These are phyloP conservation scores for Colletotrichum sp. DNA, from an alignment of 2,329 filamentous ascomycete genomes.

Conservation along the genomic window DNA sequence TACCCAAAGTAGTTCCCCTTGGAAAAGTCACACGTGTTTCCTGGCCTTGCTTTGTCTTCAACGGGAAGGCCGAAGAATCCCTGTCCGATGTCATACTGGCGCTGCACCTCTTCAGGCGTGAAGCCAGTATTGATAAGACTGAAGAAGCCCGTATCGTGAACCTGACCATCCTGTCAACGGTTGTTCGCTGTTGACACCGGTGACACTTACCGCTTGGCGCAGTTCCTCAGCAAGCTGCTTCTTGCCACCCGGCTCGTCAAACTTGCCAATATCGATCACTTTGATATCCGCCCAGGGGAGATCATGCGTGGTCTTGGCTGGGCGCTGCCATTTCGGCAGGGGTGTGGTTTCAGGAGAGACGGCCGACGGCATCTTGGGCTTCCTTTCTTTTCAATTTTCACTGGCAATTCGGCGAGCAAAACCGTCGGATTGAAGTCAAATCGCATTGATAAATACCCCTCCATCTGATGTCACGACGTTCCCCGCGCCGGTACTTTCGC, in stretches of 20 bases:
- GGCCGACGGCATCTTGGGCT: slow-evolving; percentile 13
- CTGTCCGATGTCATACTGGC: slow-evolving; percentile 58
- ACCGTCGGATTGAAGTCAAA: background rate
- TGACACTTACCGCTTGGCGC: slow-evolving; percentile 46
- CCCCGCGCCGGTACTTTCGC: background rate
- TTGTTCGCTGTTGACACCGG: too few species aligned
- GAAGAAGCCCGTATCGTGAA: slow-evolving; percentile 50
- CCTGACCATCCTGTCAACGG: slow-evolving; percentile 14
- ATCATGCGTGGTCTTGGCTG: slow-evolving; percentile 28
- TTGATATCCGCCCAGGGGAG: slow-evolving; percentile 56
- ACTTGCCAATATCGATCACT: slow-evolving; percentile 55
- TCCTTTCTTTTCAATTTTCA: background rate
- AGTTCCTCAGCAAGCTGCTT: slow-evolving; percentile 55
- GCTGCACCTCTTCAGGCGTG: slow-evolving; percentile 53
- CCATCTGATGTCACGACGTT: slow-evolving; percentile 4
- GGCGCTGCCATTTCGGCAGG: slow-evolving; percentile 30
- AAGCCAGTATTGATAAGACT: slow-evolving; percentile 60
- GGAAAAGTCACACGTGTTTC: slow-evolving; percentile 47
- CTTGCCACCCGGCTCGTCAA: slow-evolving; percentile 54
- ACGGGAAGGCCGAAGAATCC: slow-evolving; percentile 55
- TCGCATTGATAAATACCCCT: background rate
- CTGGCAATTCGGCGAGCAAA: fast-evolving
- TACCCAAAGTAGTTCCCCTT: slow-evolving; percentile 55
- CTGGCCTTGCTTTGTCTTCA: slow-evolving; percentile 50
- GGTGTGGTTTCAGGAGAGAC: background rate